Conservation (phyloP, 805 yeast species). For the Metschnikowia lunata region DNA sequence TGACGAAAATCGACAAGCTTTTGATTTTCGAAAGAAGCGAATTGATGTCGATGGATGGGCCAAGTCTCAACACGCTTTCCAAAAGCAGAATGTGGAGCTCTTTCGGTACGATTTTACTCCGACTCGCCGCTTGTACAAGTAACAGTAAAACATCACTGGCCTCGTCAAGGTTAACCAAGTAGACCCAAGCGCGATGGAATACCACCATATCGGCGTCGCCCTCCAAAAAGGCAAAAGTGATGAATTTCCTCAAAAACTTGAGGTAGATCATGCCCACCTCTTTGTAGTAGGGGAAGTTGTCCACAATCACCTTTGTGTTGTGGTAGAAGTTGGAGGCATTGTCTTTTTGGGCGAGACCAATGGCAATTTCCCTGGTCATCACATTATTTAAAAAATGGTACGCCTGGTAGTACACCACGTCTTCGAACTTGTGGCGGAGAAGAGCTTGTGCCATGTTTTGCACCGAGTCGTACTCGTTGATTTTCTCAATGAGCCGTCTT, state of each 20-base stretch:
- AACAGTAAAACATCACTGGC: constrained; percentile 21
- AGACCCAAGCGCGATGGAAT: constrained; percentile 10
- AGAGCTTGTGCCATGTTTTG: constrained; percentile 17
- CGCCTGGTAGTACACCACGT: constrained; percentile 35
- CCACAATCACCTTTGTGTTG: constrained; percentile 27
- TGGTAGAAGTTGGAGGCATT: constrained; percentile 16
- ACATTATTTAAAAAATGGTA: constrained; percentile 33
- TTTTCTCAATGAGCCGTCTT: constrained; percentile 9
- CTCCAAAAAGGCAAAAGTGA: constrained; percentile 9
- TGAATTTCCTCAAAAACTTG: constrained; percentile 27
- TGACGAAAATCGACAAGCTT: constrained; percentile 13
- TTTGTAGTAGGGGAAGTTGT: constrained; percentile 32
- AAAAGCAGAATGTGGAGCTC: constrained; percentile 3
- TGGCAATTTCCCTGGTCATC: constrained; percentile 17
- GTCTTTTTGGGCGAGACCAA: constrained; percentile 8
- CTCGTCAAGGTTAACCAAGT: constrained; percentile 14
- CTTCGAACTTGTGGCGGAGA: constrained; percentile 22
- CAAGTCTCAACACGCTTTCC: constrained; percentile 3
- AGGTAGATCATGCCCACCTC: constrained; percentile 27
- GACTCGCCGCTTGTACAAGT: constrained; percentile 19
- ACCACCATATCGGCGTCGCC: constrained; percentile 8
- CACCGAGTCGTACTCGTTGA: constrained; percentile 3
- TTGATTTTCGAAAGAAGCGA: constrained; percentile 12
- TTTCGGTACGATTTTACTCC: not conserved
- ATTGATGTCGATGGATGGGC: constrained; percentile 7